phyloP scores from a whole-genome alignment of 2,329 filamentous ascomycete genomes.

The Epichloe sp. region DNA sequence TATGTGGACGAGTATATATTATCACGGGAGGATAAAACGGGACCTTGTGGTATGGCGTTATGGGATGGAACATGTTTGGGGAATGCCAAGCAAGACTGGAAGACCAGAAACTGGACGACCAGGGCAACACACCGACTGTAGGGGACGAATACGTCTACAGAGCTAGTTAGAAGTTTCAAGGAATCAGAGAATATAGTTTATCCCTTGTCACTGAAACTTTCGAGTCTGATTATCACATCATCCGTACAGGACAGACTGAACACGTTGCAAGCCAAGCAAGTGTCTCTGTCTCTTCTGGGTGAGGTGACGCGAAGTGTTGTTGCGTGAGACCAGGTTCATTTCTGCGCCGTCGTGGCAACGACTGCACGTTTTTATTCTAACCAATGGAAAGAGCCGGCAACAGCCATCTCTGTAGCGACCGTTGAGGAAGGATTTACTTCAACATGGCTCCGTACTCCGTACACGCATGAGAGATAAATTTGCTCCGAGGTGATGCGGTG shows the following conservation, averaged over 20 bases:
- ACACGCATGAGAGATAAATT: no score
- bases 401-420: neutral
- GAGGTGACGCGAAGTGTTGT: neutral
- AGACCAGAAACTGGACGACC: neutral
- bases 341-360: neutral
- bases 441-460: no score
- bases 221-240: no score
- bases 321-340: neutral
- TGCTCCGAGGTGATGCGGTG: no score
- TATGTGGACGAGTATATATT: neutral
- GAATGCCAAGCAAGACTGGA: neutral
- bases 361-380: neutral
- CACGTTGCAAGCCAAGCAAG: neutral
- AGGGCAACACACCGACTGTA: neutral
- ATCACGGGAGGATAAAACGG: neutral
- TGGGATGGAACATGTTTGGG: neutral
- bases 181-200: neutral
- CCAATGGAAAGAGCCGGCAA: neutral
- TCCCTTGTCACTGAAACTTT: no score
- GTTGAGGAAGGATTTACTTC: no score
- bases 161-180: neutral
- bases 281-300: neutral
- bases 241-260: no score
- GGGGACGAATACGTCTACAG: neutral
- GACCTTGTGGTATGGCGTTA: conserved; percentile 1